Percentiles rank a stretch among this genome's conserved stretches.
Evolutionary conservation across 192 early-diverging fungal species (phyloP).

Genomic region (Coemansia sp.): DNA sequence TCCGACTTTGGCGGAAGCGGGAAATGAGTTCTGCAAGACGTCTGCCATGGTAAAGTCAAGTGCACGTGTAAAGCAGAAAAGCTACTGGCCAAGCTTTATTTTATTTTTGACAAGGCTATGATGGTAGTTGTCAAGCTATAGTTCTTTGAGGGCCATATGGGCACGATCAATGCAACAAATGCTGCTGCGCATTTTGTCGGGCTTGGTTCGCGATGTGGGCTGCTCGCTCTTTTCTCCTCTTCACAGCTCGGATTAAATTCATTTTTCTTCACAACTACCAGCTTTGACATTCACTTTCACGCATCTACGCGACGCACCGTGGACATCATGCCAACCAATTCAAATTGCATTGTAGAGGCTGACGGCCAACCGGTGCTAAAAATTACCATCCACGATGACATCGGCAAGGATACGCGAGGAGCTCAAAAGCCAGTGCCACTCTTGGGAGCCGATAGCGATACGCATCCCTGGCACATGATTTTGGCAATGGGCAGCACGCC

Average conservation of each 20-base stretch:
- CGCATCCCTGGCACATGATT: not conserved
- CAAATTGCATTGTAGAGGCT: not conserved
- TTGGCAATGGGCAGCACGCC: not conserved
- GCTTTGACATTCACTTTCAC: not conserved
- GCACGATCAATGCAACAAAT: not conserved
- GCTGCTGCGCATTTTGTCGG: not conserved
- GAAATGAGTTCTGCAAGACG: slow-evolving; percentile 9
- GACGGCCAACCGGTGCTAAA: not conserved
- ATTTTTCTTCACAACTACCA: not conserved
- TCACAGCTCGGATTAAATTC: not conserved
- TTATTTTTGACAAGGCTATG: no score
- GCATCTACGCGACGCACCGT: not conserved
- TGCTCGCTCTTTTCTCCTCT: not conserved
- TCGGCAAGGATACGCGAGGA: not conserved
- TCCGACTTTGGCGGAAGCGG: slow-evolving; percentile 21
- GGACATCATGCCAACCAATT: not conserved
- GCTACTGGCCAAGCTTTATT: not conserved
- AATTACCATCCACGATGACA: not conserved
- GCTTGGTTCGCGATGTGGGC: not conserved
- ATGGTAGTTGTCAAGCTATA: no score
- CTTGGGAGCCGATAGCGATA: not conserved
- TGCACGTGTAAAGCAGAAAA: not conserved
- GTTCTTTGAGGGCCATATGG: no score
- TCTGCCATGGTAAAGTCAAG: not conserved
- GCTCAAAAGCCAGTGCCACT: not conserved